These are phyloP conservation scores for Citrus reticulata DNA, from an alignment of 345 rosid species.

Conservation along the genomic window DNA sequence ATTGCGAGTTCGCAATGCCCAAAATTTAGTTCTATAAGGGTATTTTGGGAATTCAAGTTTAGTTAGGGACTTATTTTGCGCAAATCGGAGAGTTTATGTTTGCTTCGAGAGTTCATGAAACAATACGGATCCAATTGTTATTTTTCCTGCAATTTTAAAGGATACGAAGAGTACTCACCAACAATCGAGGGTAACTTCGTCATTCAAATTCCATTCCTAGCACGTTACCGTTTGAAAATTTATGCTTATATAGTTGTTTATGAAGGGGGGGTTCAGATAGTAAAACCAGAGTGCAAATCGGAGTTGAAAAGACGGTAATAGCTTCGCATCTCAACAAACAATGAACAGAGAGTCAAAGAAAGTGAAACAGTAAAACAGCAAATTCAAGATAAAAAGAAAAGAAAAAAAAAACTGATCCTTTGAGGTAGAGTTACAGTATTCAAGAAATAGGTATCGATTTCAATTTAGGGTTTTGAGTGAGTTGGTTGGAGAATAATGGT, in stretches of 20 bases:
- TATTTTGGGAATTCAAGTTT: not conserved
- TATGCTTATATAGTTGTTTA: not conserved
- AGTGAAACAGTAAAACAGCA: not conserved
- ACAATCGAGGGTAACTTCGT: not conserved
- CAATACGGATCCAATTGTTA: not conserved
- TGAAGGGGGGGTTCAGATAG: too few species aligned
- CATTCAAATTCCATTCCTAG: not conserved
- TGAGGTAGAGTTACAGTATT: not conserved
- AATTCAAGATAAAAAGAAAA: too few species aligned
- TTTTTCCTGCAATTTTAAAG: not conserved
- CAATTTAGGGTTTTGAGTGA: not conserved
- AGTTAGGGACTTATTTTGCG: not conserved
- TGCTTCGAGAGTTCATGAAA: not conserved
- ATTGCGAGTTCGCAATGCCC: too few species aligned
- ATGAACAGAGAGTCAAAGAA: too few species aligned
- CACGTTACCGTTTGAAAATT: not conserved
- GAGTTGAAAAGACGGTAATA: not conserved
- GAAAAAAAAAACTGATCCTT: too few species aligned
- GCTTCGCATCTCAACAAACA: not conserved
- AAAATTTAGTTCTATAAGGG: too few species aligned
- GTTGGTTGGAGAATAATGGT: slow-evolving; percentile 34
- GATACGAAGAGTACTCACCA: not conserved
- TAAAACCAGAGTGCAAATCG: not conserved
- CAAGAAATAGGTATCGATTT: not conserved
- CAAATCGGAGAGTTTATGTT: not conserved